A percentile compares a stretch with the other conserved stretches of the same genome.
Conservation (phyloP, 108 stramenopile genomes). For the Cyclotella sp. region DNA sequence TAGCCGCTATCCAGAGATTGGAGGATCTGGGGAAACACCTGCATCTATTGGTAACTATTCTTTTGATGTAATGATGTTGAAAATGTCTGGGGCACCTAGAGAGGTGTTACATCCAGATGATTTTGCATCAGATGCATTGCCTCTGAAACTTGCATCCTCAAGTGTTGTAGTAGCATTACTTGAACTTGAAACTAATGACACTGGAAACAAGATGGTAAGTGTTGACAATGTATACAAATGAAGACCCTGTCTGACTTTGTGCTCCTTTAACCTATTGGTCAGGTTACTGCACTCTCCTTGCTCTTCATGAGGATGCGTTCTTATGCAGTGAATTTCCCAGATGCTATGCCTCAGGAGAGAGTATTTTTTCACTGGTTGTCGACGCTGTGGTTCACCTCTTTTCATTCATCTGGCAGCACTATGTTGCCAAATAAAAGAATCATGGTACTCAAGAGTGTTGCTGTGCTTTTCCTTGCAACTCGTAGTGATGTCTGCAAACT, state of each 20-base stretch:
- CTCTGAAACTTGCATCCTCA: neutral
- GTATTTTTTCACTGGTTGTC: neutral
- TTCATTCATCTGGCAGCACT: no score
- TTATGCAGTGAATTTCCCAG: neutral
- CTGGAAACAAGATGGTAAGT: neutral
- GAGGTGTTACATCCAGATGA: neutral
- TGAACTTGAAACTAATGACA: neutral
- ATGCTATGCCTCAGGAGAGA: neutral
- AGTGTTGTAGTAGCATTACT: neutral
- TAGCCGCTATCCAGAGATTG: neutral
- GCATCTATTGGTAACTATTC: neutral
- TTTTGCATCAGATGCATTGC: neutral
- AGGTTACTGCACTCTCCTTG: neutral
- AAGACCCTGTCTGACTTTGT: neutral
- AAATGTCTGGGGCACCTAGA: neutral
- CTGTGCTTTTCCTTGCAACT: no score
- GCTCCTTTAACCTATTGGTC: neutral
- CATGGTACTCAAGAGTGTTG: no score
- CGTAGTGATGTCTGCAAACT: no score
- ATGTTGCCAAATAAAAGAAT: no score
- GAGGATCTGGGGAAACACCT: neutral
- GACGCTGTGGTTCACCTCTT: neutral
- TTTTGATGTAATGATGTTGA: neutral
- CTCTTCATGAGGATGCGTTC: neutral
- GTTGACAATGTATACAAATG: neutral